Evolutionary conservation across 177 flowering plant species (phyloP).

Genomic region (Vitis hybrid): DNA sequence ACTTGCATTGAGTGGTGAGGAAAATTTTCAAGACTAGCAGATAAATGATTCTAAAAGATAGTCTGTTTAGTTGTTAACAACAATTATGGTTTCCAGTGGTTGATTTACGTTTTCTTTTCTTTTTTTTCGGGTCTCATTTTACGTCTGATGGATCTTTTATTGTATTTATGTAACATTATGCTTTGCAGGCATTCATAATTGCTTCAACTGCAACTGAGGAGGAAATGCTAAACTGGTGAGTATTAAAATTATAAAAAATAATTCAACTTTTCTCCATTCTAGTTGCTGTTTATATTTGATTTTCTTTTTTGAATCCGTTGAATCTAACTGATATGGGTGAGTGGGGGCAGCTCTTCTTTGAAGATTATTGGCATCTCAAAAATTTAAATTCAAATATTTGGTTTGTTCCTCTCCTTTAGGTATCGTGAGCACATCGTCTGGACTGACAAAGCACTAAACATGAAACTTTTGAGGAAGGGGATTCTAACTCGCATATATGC

Average conservation of each 20-base stretch:
- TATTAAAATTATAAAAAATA: background rate
- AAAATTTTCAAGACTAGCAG: too few species aligned
- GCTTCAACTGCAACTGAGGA: slow-evolving; percentile 73
- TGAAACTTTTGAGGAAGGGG: slow-evolving; percentile 48
- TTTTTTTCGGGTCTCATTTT: background rate
- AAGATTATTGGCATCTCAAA: background rate
- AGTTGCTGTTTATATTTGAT: background rate
- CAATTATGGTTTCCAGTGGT: too few species aligned
- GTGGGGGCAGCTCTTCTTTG: background rate
- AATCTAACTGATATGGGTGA: background rate
- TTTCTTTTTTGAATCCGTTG: background rate
- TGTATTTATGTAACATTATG: background rate
- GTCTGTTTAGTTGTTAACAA: too few species aligned
- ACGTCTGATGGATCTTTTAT: background rate
- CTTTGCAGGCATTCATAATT: slow-evolving; percentile 66
- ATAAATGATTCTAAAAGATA: too few species aligned
- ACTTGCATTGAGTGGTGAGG: too few species aligned
- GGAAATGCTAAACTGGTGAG: slow-evolving; percentile 68
- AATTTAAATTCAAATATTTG: background rate
- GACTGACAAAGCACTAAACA: slow-evolving; percentile 40
- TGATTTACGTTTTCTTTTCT: background rate
- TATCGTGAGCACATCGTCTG: slow-evolving; percentile 56
- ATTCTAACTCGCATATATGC: slow-evolving; percentile 52
- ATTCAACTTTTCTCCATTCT: background rate
- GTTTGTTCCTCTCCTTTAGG: slow-evolving; percentile 26